Base-by-base conservation (phyloP, 345 rosid species). In the Aquilaria yunnanensis region DNA sequence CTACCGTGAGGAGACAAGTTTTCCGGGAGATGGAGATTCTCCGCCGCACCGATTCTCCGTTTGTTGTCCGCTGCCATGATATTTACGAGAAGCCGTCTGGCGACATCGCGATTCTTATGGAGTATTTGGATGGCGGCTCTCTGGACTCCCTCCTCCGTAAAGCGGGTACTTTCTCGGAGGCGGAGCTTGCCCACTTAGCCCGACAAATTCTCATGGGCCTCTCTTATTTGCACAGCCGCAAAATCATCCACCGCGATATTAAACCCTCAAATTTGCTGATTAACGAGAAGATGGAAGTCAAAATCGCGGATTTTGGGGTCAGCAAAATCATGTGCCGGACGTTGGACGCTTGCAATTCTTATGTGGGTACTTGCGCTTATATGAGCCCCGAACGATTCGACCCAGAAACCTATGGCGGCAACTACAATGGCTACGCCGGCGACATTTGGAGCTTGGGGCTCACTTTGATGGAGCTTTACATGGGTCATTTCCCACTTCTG, bases 321-420 rank as follows among this genome's bases (percentile, higher is more conserved):
- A 82, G 96, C 60, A 92, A 85, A 47, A 80, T 92, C 66, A 80
- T 89, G 84, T 61, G 72, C 34, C 76, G 91, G 9, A 79, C 87
- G 1, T 64, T 89, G 10, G 93, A 92, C 55, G 73, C 91, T 4
- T 87, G 98, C 41, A 89, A 87, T 30, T 92, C 96, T 12, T 92
- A 89, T 41, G 95, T 92, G 2, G 98, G 98, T 0, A 92, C 98
- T 4, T 86, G 90, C 56, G 98, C 98, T 30, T 92, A 92, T 64
- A 92, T 92, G 98, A 89, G 96, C 30, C 98, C 96, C 0, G 98
- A 92, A 66, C 67, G 96, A 41, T 89, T 92, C 49, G 95, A 92
- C 47, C 89, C 98, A 0, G 96, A 82, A 7, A 53, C 85, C 0
- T 66, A 81, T 9, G 87, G 87, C 11, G 86, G 88, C 0, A 80